Conservation (phyloP, 495 filamentous ascomycete species). For the Neurospora sp. region DNA sequence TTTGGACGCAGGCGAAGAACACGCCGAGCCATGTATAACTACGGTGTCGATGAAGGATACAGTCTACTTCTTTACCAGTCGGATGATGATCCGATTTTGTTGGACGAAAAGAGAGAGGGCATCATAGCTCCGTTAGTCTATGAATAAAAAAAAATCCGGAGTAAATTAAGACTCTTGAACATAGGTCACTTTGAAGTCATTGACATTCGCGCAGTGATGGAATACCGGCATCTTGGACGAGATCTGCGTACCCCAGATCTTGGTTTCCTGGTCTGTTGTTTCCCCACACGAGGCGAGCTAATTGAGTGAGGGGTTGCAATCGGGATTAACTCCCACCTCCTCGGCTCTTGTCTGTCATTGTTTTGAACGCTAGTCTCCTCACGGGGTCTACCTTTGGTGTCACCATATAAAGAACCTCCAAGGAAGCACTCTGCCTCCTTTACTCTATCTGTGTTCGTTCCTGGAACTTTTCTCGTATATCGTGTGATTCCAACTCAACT, state of each 20-base stretch:
- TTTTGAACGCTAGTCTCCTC: not conserved
- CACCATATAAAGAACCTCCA: not conserved
- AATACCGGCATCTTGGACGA: not conserved
- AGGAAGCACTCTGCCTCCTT: not conserved
- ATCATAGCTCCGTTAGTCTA: not conserved
- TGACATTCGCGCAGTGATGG: not conserved
- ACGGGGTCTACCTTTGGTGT: not conserved
- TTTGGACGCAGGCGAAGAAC: constrained; percentile 87
- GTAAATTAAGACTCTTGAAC: not conserved
- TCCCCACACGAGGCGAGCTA: not conserved
- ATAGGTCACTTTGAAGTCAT: not conserved
- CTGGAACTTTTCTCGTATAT: not conserved
- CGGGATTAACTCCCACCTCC: not conserved
- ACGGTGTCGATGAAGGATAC: not conserved
- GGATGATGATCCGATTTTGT: not conserved
- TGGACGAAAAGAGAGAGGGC: not conserved
- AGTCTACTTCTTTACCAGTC: not conserved
- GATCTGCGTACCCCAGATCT: not conserved
- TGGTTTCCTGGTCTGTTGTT: not conserved
- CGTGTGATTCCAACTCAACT: not conserved
- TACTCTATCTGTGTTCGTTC: not conserved
- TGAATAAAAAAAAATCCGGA: not conserved
- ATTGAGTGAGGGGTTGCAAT: not conserved
- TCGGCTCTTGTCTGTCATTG: not conserved
- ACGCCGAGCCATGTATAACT: constrained; percentile 6